Conservation (phyloP, 345 rosid species). For the Lepidium africanum region DNA sequence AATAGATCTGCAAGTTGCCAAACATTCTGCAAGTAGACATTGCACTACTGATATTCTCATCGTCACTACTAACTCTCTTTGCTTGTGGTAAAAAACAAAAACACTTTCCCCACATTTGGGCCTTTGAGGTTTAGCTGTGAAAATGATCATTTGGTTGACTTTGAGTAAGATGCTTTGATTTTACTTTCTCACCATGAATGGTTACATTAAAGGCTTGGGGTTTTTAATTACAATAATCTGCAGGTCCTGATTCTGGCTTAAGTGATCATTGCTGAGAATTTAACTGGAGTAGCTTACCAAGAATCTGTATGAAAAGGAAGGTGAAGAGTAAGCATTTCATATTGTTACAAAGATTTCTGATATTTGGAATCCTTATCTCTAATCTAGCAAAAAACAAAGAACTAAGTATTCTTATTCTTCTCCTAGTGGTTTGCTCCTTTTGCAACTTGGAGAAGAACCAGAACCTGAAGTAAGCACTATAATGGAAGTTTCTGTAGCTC, state of each 20-base stretch:
- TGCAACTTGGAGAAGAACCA: slow-evolving; percentile 36
- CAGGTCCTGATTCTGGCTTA: slow-evolving; percentile 33
- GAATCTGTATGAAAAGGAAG: slow-evolving; percentile 13
- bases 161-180: neutral
- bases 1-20: slow-evolving; percentile 46
- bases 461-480: slow-evolving; percentile 16
- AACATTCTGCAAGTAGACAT: slow-evolving; percentile 31
- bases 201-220: slow-evolving; percentile 11
- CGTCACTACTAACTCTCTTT: slow-evolving; percentile 2
- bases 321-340: slow-evolving; percentile 20
- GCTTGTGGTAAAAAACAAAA: neutral
- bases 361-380: slow-evolving; percentile 40
- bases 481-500: slow-evolving; percentile 24
- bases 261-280: slow-evolving; percentile 57
- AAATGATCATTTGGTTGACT: neutral
- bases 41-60: slow-evolving; percentile 24
- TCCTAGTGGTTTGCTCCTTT: slow-evolving; percentile 35
- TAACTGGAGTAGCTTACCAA: slow-evolving; percentile 35
- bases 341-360: slow-evolving; percentile 5
- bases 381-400: slow-evolving; percentile 15
- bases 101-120: neutral
- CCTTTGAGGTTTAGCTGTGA: neutral
- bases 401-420: slow-evolving; percentile 34
- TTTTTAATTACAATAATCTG: slow-evolving; percentile 11
- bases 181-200: neutral